Evolutionary conservation across 78 protist genomes (phyloP).

Genomic region (Dictyostelium discoideum): dicty_2.7 NC_007091.3:1026501-1027000

Average conservation of each 20-base stretch:
- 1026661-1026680: not conserved
- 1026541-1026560: slow-evolving; percentile 74
- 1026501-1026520: slow-evolving; percentile 62
- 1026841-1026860: too few species aligned
- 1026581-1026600: slow-evolving; percentile 37
- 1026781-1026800: too few species aligned
- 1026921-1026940: too few species aligned
- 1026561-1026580: slow-evolving; percentile 58
- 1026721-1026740: slow-evolving; percentile 22
- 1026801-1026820: not conserved
- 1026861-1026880: not conserved
- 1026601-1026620: not conserved
- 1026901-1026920: too few species aligned
- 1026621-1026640: slow-evolving; percentile 54
- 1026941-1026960: too few species aligned
- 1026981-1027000: too few species aligned
- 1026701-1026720: slow-evolving; percentile 44
- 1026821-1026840: too few species aligned
- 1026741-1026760: not conserved
- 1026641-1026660: slow-evolving; percentile 33
- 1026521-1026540: slow-evolving; percentile 66
- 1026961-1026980: too few species aligned
- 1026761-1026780: not conserved
- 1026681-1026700: slow-evolving; percentile 43
- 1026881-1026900: too few species aligned